A percentile compares a stretch with the other conserved stretches of the same genome.
These are phyloP conservation scores for Apiotrichum brassicae DNA, from an alignment of 1,284 basidiomycete genomes.

Conservation along the genomic window DNA sequence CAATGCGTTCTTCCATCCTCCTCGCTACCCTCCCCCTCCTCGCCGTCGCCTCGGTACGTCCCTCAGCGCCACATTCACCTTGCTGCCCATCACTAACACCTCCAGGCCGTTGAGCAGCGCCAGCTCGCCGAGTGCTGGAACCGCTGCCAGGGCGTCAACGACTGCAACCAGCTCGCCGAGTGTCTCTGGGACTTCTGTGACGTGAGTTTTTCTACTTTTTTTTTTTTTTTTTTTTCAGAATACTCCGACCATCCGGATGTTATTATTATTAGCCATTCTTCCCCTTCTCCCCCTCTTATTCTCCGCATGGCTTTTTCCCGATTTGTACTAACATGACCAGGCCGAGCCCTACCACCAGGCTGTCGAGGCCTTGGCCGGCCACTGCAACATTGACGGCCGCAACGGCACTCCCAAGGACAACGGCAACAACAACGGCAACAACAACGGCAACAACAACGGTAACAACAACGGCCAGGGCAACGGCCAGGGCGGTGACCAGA, in stretches of 20 bases:
- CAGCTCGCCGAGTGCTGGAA: neutral
- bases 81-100: neutral
- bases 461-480: neutral
- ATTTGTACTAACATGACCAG: constrained; percentile 1
- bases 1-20: constrained; percentile 17
- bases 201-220: too few species aligned
- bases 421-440: neutral
- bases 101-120: constrained; percentile 1
- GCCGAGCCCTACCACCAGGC: constrained; percentile 7
- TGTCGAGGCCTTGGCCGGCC: neutral
- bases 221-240: too few species aligned
- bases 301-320: too few species aligned
- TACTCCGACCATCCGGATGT: too few species aligned
- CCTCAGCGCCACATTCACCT: neutral
- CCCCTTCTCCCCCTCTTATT: too few species aligned
- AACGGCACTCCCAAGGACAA: neutral
- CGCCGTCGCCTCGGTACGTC: constrained; percentile 7
- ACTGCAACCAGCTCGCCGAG: constrained; percentile 5
- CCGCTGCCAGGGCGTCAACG: neutral
- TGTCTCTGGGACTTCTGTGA: constrained; percentile 17
- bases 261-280: too few species aligned
- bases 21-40: constrained; percentile 7
- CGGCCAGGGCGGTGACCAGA: neutral
- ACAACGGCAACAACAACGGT: neutral
- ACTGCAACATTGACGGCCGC: constrained; percentile 4